Evolutionary conservation across 2,329 filamentous ascomycete genomes (phyloP).

Genomic region (Exophiala phaeomuriformis): DNA sequence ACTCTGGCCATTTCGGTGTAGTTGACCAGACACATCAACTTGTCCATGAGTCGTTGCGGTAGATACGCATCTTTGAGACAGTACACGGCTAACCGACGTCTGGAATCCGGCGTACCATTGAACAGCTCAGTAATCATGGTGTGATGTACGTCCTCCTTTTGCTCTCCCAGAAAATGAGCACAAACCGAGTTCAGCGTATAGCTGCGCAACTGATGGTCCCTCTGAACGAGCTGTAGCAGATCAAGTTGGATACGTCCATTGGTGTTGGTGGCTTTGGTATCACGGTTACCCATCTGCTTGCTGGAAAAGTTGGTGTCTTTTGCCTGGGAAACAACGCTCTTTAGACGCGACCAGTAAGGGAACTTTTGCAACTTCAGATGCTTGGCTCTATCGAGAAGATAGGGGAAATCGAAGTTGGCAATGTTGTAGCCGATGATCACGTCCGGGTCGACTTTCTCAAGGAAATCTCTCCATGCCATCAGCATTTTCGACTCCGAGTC

Average conservation of each 20-base stretch:
- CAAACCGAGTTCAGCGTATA: conserved; percentile 97
- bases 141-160: conserved; percentile 97
- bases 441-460: conserved; percentile 86
- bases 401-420: conserved; percentile 96
- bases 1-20: conserved; percentile 99
- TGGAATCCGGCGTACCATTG: conserved; percentile 89
- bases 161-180: conserved; percentile 88
- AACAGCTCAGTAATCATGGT: conserved; percentile 99
- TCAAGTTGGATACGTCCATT: conserved; percentile 90
- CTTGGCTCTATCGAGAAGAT: conserved; percentile 78
- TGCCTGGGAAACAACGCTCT: conserved; percentile 60
- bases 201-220: conserved; percentile 89
- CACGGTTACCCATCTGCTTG: conserved; percentile 96
- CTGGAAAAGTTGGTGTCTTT: conserved; percentile 85
- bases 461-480: conserved; percentile 82
- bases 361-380: conserved; percentile 75
- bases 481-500: conserved; percentile 80
- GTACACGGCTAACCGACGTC: conserved; percentile 85
- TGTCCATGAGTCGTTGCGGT: conserved; percentile 90
- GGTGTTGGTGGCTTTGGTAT: conserved; percentile 89
- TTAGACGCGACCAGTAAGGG: conserved; percentile 78
- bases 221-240: conserved; percentile 85
- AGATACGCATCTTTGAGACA: conserved; percentile 97
- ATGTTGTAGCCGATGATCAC: conserved; percentile 99
- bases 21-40: conserved; percentile 95